phyloP scores from a whole-genome alignment of 1,284 basidiomycete species.

The Moesziomyces globuligerus region DNA sequence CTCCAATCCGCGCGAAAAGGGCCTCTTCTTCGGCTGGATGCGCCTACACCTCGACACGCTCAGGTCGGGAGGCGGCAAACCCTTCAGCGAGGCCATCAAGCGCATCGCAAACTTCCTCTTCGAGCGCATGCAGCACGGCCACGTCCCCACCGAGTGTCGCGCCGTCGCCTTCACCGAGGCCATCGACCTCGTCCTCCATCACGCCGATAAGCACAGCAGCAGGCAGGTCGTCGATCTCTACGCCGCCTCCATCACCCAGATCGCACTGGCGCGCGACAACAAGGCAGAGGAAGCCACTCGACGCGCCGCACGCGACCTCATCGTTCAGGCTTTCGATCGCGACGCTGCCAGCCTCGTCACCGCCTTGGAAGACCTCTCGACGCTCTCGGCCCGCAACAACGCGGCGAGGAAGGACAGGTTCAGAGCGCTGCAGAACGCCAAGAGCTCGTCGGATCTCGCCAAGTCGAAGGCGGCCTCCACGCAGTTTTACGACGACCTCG shows the following conservation, averaged over 20 bases:
- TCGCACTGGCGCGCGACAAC: conserved; percentile 35
- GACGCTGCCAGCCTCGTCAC: conserved; percentile 31
- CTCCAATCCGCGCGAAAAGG: conserved; percentile 30
- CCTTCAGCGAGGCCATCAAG: conserved; percentile 56
- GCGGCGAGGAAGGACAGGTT: conserved; percentile 10
- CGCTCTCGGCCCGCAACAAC: conserved; percentile 26
- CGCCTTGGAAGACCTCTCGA: conserved; percentile 31
- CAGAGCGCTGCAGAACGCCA: not conserved
- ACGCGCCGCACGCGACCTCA: conserved; percentile 38
- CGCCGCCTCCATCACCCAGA: conserved; percentile 40
- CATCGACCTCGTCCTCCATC: conserved; percentile 32
- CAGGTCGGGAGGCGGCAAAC: conserved; percentile 15
- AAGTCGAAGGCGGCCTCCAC: conserved; percentile 14
- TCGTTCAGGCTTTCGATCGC: conserved; percentile 39
- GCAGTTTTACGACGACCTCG: conserved; percentile 23
- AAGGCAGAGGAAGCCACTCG: conserved; percentile 28
- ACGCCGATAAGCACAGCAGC: conserved; percentile 42
- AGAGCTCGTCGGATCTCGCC: not conserved
- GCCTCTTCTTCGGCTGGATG: conserved; percentile 49
- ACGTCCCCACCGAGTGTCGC: conserved; percentile 41
- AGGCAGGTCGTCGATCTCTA: conserved; percentile 56
- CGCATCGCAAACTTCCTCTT: conserved; percentile 58
- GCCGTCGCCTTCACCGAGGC: conserved; percentile 37
- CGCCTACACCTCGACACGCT: conserved; percentile 44
- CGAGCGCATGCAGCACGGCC: conserved; percentile 58